Evolutionary conservation across 352 stramenopile species (phyloP).

Genomic region (Phytophthora pinifolia): DNA sequence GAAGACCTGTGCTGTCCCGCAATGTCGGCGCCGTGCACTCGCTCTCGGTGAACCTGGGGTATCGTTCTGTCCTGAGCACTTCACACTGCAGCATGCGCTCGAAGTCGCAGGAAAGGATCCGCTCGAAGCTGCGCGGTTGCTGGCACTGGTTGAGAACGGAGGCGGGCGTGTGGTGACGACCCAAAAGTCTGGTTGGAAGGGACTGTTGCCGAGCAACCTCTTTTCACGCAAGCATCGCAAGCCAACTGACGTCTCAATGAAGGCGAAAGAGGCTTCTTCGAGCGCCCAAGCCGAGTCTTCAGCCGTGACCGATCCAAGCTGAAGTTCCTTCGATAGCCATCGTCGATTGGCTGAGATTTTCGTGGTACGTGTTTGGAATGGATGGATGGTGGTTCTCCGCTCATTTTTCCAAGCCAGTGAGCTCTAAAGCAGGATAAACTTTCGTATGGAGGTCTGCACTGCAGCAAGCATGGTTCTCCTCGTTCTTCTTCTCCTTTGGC

Average conservation of each 20-base stretch:
- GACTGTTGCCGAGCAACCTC: slow-evolving; percentile 15
- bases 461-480: too few species aligned
- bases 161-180: slow-evolving; percentile 16
- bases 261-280: slow-evolving; percentile 18
- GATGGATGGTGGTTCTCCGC: too few species aligned
- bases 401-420: too few species aligned
- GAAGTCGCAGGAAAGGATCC: slow-evolving; percentile 55
- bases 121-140: slow-evolving; percentile 59
- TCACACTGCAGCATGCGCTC: slow-evolving; percentile 69
- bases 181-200: slow-evolving; percentile 18
- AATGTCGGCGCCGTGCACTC: slow-evolving; percentile 34
- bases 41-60: slow-evolving; percentile 25
- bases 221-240: slow-evolving; percentile 13
- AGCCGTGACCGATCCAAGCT: background rate
- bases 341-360: too few species aligned
- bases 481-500: too few species aligned
- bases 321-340: too few species aligned
- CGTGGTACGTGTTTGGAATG: too few species aligned
- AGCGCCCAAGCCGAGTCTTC: slow-evolving; percentile 14
- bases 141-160: slow-evolving; percentile 38
- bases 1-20: slow-evolving; percentile 37
- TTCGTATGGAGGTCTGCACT: too few species aligned
- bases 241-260: background rate
- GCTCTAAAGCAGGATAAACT: too few species aligned
- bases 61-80: slow-evolving; percentile 52